These are phyloP conservation scores for Alternaria conjuncta DNA, from an alignment of 2,329 filamentous ascomycete species.

Conservation along the genomic window DNA sequence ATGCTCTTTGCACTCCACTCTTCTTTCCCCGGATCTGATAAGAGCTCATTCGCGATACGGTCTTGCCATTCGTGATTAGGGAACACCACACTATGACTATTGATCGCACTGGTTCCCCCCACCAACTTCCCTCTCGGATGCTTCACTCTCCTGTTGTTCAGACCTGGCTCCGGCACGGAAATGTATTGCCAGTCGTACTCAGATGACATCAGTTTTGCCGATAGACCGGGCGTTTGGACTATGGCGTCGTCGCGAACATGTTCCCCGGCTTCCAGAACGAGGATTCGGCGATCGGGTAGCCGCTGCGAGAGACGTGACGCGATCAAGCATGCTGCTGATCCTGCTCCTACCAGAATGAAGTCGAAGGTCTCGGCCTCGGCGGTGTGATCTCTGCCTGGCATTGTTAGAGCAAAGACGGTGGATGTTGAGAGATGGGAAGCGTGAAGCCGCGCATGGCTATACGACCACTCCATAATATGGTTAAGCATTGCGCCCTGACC, in stretches of 20 bases:
- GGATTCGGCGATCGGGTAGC: conserved; percentile 14
- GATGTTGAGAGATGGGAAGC: neutral
- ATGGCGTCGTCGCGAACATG: conserved; percentile 22
- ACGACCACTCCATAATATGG: neutral
- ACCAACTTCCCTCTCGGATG: conserved; percentile 27
- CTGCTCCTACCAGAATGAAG: conserved; percentile 23
- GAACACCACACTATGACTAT: conserved; percentile 28
- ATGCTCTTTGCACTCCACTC: conserved; percentile 19
- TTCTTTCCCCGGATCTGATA: conserved; percentile 11
- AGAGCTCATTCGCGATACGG: conserved; percentile 18
- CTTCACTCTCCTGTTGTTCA: conserved; percentile 19
- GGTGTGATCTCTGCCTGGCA: neutral
- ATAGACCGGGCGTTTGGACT: conserved; percentile 20
- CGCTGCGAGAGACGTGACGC: conserved; percentile 25
- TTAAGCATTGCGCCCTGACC: neutral
- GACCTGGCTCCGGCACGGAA: conserved; percentile 15
- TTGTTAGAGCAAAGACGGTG: neutral
- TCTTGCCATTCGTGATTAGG: conserved; percentile 28
- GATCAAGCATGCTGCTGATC: conserved; percentile 25
- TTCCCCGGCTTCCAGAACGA: conserved; percentile 25
- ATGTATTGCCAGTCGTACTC: conserved; percentile 20
- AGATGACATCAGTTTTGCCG: conserved; percentile 7
- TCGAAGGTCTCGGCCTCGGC: conserved; percentile 12
- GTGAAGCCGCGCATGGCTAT: neutral
- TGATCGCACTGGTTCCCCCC: conserved; percentile 28